Base-by-base conservation (phyloP, 2,329 filamentous ascomycete genomes). In the Colletotrichum incanum region DNA sequence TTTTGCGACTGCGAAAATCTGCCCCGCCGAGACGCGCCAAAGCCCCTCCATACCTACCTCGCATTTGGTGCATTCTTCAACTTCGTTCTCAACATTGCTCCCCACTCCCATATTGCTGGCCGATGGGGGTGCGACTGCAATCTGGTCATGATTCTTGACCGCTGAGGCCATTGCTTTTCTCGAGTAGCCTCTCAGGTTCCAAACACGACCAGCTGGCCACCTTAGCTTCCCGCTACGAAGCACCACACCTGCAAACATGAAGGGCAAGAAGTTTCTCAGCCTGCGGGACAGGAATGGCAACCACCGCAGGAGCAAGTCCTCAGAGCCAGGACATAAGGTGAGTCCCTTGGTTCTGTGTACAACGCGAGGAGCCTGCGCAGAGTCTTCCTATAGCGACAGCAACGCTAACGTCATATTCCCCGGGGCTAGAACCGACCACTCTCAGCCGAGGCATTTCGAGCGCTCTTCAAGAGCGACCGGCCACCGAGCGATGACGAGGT, bases 181-280 rank as follows among this genome's bases (percentile, higher is more conserved):
- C 52, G 28, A 63, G 65, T 69, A 72, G 69, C 65, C 59, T 39
- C 43, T 50, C 20, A 34, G 45, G 60, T 23, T 54, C 62, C 62
- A 65, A 45, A 26, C 28, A 37, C 54, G 11, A 65, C 45, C 18
- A 58, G 5, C 20, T 34, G 26, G 26, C 55, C 43, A 56, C 9
- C 9, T 26, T 52, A 31, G 31, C 52, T 68, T 56, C 61, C 20
- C 58, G 56, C 50, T 23, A 41, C 68, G 59, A 28, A 61, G 43
- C 45, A 34, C 26, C 12, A 54, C 31, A 34, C 26, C 39, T 64
- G 75, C 73, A 78, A 86, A 76, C 78, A 89, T 90, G 86, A 90
- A 88, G 82, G 82, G 85, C 74, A 91, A 89, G 79, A 91, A 92
- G 77, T 91, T 94, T 80, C 89, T 93, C 72, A 93, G 90, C 81